phyloP scores from a whole-genome alignment of 805 yeast species.

The Teunomyces barrocoloradensis region DNA sequence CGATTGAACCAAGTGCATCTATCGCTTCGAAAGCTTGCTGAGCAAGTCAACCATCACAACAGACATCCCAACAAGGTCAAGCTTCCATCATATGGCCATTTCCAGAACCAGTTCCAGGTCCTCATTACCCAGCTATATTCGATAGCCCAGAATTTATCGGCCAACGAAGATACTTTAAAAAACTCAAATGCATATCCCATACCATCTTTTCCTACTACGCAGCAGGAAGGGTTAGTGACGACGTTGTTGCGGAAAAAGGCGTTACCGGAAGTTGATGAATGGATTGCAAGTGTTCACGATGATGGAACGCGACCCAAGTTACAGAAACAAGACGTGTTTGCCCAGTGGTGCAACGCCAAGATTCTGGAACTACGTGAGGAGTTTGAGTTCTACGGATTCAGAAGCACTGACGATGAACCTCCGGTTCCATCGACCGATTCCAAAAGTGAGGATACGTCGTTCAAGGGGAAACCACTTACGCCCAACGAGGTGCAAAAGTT shows the following conservation, averaged over 20 bases:
- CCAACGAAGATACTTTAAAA: slow-evolving; percentile 55
- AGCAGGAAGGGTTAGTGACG: slow-evolving; percentile 77
- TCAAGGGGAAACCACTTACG: slow-evolving; percentile 19
- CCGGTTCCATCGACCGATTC: neutral
- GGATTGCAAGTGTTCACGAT: slow-evolving; percentile 48
- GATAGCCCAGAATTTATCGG: slow-evolving; percentile 65
- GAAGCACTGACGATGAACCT: slow-evolving; percentile 47
- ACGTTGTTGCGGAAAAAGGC: slow-evolving; percentile 85
- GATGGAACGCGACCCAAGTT: slow-evolving; percentile 10
- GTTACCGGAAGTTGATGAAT: slow-evolving; percentile 84
- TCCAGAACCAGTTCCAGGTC: slow-evolving; percentile 83
- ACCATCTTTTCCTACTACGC: slow-evolving; percentile 79
- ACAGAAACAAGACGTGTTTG: slow-evolving; percentile 47
- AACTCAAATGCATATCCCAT: slow-evolving; percentile 80
- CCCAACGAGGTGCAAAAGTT: slow-evolving; percentile 39
- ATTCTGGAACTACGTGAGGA: slow-evolving; percentile 53
- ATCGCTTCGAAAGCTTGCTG: slow-evolving; percentile 37
- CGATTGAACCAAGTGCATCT: slow-evolving; percentile 42
- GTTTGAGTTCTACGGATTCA: slow-evolving; percentile 61
- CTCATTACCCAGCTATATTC: slow-evolving; percentile 79
- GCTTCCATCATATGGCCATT: slow-evolving; percentile 52
- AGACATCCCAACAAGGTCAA: slow-evolving; percentile 36
- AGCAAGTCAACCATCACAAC: slow-evolving; percentile 34
- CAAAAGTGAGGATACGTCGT: neutral
- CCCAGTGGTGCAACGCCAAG: slow-evolving; percentile 64